Conservation (phyloP, 768 basidiomycete species). For the Tubosaeta brunneosetosa region DNA sequence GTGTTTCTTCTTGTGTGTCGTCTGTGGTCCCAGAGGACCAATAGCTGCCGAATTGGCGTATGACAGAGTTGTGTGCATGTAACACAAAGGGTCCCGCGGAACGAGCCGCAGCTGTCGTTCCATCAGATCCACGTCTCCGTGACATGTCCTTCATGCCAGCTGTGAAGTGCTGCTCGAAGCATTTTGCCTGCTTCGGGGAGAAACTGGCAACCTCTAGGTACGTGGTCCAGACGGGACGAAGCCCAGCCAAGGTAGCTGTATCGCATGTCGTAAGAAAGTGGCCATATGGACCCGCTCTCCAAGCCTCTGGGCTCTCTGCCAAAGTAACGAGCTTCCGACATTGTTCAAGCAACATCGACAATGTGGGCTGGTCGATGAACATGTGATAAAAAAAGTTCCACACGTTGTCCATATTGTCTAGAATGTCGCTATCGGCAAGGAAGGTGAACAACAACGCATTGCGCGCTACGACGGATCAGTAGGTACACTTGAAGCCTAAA, state of each 20-base stretch:
- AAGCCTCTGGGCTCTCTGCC: constrained; percentile 12
- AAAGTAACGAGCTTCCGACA: constrained; percentile 24
- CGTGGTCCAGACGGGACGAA: constrained; percentile 19
- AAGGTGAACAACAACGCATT: constrained; percentile 25
- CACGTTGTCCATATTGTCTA: constrained; percentile 9
- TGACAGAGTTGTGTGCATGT: not conserved
- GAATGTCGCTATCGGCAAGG: constrained; percentile 17
- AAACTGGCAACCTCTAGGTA: constrained; percentile 12
- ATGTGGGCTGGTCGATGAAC: constrained; percentile 15
- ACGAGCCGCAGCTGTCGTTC: constrained; percentile 14
- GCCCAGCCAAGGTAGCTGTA: constrained; percentile 13
- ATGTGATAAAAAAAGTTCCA: constrained; percentile 28
- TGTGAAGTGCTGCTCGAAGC: constrained; percentile 8
- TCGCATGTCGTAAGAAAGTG: constrained; percentile 21
- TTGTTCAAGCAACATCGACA: constrained; percentile 18
- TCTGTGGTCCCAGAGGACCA: constrained; percentile 21
- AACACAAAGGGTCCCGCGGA: constrained; percentile 24
- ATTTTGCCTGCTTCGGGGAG: constrained; percentile 3
- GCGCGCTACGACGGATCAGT: constrained; percentile 18
- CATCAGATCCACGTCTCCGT: not conserved
- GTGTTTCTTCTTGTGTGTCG: not conserved
- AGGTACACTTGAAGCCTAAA: not conserved
- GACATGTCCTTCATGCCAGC: constrained; percentile 9
- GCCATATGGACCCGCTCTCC: constrained; percentile 25
- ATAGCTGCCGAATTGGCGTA: constrained; percentile 18